These are phyloP conservation scores for Nectriaceae sp. DNA, from an alignment of 2,329 filamentous ascomycete species.

Conservation along the genomic window DNA sequence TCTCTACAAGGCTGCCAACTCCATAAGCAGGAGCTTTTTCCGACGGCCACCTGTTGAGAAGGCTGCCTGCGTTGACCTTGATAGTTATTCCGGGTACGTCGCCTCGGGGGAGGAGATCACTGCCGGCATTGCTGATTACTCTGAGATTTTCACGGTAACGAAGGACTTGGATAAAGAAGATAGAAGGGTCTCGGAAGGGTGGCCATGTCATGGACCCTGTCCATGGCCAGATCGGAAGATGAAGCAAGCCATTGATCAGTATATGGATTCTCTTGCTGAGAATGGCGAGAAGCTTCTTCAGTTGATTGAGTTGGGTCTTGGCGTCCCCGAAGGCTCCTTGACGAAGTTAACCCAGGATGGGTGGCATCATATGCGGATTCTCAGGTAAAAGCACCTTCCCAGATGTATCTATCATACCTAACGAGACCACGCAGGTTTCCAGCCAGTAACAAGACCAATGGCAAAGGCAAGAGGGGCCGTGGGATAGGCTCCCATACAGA, in stretches of 20 bases:
- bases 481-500: constrained; percentile 56
- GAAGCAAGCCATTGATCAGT: constrained; percentile 40
- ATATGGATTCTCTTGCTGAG: constrained; percentile 43
- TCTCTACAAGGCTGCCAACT: constrained; percentile 38
- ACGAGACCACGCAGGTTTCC: constrained; percentile 30
- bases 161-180: constrained; percentile 46
- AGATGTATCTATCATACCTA: neutral
- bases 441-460: constrained; percentile 39
- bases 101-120: constrained; percentile 52
- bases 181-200: constrained; percentile 39
- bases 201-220: constrained; percentile 52
- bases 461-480: constrained; percentile 50
- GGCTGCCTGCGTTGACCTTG: constrained; percentile 43
- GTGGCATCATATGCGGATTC: constrained; percentile 52
- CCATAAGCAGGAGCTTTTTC: constrained; percentile 43
- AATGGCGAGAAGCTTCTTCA: constrained; percentile 47
- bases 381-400: constrained; percentile 38
- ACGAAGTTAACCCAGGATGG: constrained; percentile 47
- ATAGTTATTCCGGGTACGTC: constrained; percentile 51
- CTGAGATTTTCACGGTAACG: constrained; percentile 54
- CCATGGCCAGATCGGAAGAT: constrained; percentile 49
- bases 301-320: constrained; percentile 48
- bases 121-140: constrained; percentile 51
- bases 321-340: constrained; percentile 41
- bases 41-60: constrained; percentile 38